These are phyloP conservation scores for Scytalidium sp. DNA, from an alignment of 2,329 filamentous ascomycete species.

Conservation along the genomic window DNA sequence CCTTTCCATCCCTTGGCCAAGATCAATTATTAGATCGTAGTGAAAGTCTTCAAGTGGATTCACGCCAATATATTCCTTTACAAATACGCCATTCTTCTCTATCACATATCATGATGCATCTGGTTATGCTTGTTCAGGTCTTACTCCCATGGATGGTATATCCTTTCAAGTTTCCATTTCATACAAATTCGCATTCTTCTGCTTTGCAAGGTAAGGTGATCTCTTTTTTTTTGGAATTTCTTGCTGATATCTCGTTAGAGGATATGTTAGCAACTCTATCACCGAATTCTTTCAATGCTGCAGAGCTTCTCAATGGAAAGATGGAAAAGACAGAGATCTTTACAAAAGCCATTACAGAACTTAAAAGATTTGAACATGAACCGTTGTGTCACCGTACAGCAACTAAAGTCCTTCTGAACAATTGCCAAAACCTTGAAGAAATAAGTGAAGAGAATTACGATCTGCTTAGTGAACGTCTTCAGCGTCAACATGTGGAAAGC, in stretches of 20 bases:
- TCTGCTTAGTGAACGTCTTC: slow-evolving; percentile 27
- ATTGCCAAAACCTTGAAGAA: slow-evolving; percentile 26
- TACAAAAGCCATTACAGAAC: slow-evolving; percentile 26
- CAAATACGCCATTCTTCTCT: no score
- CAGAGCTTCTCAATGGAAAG: slow-evolving; percentile 14
- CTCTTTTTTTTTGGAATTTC: neutral
- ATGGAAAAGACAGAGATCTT: slow-evolving; percentile 23
- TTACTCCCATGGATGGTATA: no score
- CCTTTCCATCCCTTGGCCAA: no score
- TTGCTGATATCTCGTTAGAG: neutral
- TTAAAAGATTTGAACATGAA: slow-evolving; percentile 26
- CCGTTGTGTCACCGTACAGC: slow-evolving; percentile 29
- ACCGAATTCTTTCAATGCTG: slow-evolving; percentile 6
- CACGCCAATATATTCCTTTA: no score
- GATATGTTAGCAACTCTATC: neutral
- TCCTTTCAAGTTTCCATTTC: no score
- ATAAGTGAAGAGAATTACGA: slow-evolving; percentile 22
- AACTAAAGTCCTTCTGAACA: slow-evolving; percentile 29
- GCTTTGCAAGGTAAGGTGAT: neutral
- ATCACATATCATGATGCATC: no score
- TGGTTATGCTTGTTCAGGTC: no score
- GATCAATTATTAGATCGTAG: no score
- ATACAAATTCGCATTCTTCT: neutral
- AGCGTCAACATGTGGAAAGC: slow-evolving; percentile 47
- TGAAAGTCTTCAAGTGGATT: no score